Percentiles rank a stretch among this genome's conserved stretches.
Conservation (phyloP, 176 grass and related monocot species). For the Eremochloa ophiuroides region DNA sequence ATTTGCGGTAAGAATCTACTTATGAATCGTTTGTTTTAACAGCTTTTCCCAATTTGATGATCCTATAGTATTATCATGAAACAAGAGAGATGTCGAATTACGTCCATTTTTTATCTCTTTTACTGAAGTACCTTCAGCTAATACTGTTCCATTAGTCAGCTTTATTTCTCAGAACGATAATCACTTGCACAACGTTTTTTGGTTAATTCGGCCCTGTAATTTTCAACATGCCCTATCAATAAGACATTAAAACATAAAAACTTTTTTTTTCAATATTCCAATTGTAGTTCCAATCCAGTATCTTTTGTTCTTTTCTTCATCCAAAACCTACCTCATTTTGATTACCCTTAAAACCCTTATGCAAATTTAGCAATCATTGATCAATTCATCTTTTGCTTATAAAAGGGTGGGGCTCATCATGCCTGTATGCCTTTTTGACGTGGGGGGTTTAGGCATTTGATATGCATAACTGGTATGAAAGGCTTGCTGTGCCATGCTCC, state of each 20-base stretch:
- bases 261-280: neutral
- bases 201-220: conserved; percentile 1
- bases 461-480: neutral
- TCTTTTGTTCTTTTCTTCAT: neutral
- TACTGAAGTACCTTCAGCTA: neutral
- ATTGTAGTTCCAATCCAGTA: neutral
- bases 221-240: neutral
- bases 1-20: conserved; percentile 67
- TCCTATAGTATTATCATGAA: neutral
- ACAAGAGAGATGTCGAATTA: neutral
- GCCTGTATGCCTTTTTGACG: conserved; percentile 9
- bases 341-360: neutral
- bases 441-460: neutral
- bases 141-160: neutral
- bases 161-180: conserved; percentile 20
- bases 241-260: neutral
- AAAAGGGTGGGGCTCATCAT: neutral
- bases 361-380: neutral
- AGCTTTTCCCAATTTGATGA: neutral
- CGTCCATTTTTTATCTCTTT: neutral
- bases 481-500: neutral
- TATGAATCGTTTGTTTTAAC: conserved; percentile 5
- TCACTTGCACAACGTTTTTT: neutral
- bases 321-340: neutral
- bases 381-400: neutral